Conservation (phyloP, 1,139 yeast genomes). For the Saccharomyces pastorianus region DNA sequence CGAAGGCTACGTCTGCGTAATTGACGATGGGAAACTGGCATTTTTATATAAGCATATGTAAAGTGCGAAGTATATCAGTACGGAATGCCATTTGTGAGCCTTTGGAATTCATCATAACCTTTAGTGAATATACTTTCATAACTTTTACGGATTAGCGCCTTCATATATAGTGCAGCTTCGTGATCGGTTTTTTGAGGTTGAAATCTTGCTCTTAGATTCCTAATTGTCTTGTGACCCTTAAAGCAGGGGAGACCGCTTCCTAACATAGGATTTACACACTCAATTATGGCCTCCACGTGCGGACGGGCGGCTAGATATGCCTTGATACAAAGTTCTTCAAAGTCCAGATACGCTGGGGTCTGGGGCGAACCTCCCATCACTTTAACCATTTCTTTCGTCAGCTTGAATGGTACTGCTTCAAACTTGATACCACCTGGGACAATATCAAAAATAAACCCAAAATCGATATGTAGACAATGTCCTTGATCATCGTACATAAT, state of each 20-base stretch:
- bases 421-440: constrained; percentile 98
- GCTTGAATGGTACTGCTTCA: constrained; percentile 94
- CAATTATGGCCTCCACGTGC: constrained; percentile 76
- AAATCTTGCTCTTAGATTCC: constrained; percentile 68
- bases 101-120: constrained; percentile 96
- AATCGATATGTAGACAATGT: constrained; percentile 90
- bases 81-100: constrained; percentile 93
- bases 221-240: constrained; percentile 73
- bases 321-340: constrained; percentile 89
- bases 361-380: constrained; percentile 85
- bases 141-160: constrained; percentile 67
- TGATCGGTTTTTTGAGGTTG: constrained; percentile 73
- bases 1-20: not conserved
- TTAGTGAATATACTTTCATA: constrained; percentile 84
- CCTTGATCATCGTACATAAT: constrained; percentile 97
- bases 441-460: constrained; percentile 96
- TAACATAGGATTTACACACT: constrained; percentile 86
- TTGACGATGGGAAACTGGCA: too few relatives aligned
- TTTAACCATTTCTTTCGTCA: constrained; percentile 91
- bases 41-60: constrained; percentile 1
- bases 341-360: constrained; percentile 88
- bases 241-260: constrained; percentile 95
- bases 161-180: constrained; percentile 76
- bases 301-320: constrained; percentile 88
- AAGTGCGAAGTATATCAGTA: constrained; percentile 36